Base-by-base conservation (phyloP, 169 alveolate genomes). In the Cryptosporidium ryanae region DNA sequence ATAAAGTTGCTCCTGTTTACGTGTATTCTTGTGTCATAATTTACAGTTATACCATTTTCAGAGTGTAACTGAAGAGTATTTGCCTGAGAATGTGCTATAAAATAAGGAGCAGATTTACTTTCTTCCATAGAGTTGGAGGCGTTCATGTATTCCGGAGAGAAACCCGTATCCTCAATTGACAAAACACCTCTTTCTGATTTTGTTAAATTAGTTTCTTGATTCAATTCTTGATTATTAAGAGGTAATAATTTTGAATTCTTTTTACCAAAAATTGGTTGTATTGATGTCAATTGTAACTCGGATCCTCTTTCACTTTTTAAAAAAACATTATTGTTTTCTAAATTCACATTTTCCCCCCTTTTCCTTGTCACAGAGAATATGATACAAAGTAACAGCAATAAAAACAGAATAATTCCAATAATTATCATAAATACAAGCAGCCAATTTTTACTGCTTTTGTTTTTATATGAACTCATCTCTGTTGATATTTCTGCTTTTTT, bases 11-110 rank as follows among this genome's bases (percentile, higher is more conserved):
- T 64, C 38, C 25, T 76, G 4, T 43, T 29, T 23, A 25, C 6
- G 7, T 76, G 87, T 18, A 48, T 0, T n/a, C 76, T 76, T 3
- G 71, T 44, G 34, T 76, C 87, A 43, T 59, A 76, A 13, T 65
- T 38, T 8, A 76, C 29, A 23, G 64, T 61, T 13, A 61, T 59
- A 10, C 54, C 54, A 23, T 49, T 76, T 46, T 46, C 71, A 13
- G 87, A 76, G 34, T 76, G 87, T 12, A 76, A 65, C 25, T 76
- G 68, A 27, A 76, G 64, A 23, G 87, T 61, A 43, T 55, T 76
- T 43, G 87, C 87, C 31, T 76, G 87, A 29, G 87, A 76, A n/a
- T 76, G 87, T 57, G 87, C 87, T 43, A 76, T 48, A 54, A 50
- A 68, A 48, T 48, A 76, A 15, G 71, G 64, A 12, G 25, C 2